Evolutionary conservation across 257 asterid species (phyloP).

Genomic region (Jacaranda copaia): DNA sequence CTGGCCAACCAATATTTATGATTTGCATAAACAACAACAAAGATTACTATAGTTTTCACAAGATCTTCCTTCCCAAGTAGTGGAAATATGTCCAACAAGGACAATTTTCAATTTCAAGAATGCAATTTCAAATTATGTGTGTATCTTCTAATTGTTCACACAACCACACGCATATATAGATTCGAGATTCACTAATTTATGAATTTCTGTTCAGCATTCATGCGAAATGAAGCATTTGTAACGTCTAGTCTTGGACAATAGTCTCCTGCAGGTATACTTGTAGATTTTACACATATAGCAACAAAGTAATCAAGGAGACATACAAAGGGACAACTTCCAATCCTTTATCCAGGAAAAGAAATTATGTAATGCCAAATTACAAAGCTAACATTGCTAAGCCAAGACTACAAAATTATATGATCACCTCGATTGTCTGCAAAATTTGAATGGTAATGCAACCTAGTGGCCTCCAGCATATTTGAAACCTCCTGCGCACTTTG

Average conservation of each 20-base stretch:
- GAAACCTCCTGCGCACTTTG: slow-evolving; percentile 91
- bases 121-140: neutral
- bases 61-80: neutral
- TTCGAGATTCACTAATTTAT: neutral
- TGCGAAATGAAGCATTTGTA: neutral
- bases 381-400: neutral
- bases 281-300: neutral
- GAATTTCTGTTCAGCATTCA: neutral
- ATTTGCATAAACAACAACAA: neutral
- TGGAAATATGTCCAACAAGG: neutral
- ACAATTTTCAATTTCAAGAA: neutral
- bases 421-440: slow-evolving; percentile 97
- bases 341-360: slow-evolving; percentile 4
- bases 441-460: slow-evolving; percentile 93
- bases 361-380: neutral
- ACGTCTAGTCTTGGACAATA: neutral
- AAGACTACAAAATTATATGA: neutral
- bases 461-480: slow-evolving; percentile 92
- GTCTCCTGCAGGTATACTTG: neutral
- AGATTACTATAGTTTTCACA: slow-evolving; percentile 7
- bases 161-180: neutral
- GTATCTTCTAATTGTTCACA: slow-evolving; percentile 3
- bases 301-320: neutral
- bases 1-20: neutral
- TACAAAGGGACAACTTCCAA: neutral